Percentiles rank a stretch among this genome's conserved stretches.
These are phyloP conservation scores for Pseudonitzschia delicatissima DNA, from an alignment of 108 stramenopile genomes.

Conservation along the genomic window DNA sequence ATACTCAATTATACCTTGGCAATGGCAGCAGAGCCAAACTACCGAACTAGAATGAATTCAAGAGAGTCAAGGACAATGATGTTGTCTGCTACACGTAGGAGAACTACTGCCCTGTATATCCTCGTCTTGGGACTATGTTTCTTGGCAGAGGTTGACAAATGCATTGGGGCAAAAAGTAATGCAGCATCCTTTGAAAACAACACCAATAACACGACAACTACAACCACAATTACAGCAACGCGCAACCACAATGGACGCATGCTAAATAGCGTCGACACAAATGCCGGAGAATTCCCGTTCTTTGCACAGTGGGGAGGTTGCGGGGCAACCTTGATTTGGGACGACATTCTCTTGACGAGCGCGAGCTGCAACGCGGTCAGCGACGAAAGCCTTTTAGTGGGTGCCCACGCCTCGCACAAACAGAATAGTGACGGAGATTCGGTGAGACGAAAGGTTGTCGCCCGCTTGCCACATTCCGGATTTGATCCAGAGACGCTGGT, in stretches of 20 bases:
- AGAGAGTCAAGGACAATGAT: too few relatives aligned
- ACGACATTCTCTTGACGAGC: conserved; percentile 25
- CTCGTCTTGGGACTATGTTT: neutral
- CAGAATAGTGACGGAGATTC: conserved; percentile 8
- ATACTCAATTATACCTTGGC: too few relatives aligned
- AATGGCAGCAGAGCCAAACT: too few relatives aligned
- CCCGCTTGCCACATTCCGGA: conserved; percentile 11
- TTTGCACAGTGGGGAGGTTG: conserved; percentile 42
- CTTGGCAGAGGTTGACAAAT: neutral
- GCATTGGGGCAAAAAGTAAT: neutral
- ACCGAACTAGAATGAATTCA: too few relatives aligned
- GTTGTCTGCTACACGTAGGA: too few relatives aligned
- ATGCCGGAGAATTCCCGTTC: conserved; percentile 26
- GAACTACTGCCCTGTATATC: conserved; percentile 12
- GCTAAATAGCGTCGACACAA: conserved; percentile 3
- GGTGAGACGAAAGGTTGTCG: conserved; percentile 9
- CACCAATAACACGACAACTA: neutral
- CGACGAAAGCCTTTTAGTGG: conserved; percentile 5
- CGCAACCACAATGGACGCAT: conserved; percentile 2
- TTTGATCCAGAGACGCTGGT: conserved; percentile 8
- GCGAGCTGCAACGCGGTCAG: conserved; percentile 9
- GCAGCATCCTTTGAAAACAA: neutral
- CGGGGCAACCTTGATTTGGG: conserved; percentile 34
- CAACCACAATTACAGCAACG: neutral
- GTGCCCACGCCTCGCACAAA: neutral